Percentiles rank a stretch among this genome's conserved stretches.
These are phyloP conservation scores for Byssoonygena ceratinophila DNA, from an alignment of 2,329 filamentous ascomycete genomes.

Conservation along the genomic window DNA sequence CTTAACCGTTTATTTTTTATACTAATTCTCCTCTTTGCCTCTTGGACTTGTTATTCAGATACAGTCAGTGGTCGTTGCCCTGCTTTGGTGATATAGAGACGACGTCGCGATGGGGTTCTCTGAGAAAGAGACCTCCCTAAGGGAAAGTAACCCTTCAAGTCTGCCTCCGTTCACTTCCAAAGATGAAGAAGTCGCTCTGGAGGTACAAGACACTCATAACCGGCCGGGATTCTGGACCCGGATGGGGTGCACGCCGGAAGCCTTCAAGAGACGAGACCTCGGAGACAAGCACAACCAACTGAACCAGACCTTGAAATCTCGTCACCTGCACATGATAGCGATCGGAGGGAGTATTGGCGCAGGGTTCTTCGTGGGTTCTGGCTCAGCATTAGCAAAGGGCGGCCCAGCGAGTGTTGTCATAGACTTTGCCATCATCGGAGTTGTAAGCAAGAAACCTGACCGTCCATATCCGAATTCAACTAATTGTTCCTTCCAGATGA, in stretches of 20 bases:
- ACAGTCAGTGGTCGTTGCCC: neutral
- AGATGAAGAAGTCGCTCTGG: conserved; percentile 10
- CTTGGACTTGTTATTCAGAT: neutral
- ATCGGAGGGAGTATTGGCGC: conserved; percentile 24
- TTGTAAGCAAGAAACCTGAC: conserved; percentile 13
- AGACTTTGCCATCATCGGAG: conserved; percentile 45
- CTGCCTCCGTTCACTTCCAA: conserved; percentile 4
- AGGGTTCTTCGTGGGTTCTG: conserved; percentile 35
- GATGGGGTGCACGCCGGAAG: conserved; percentile 30
- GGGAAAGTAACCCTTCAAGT: neutral
- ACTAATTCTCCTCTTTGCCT: neutral
- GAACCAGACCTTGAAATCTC: conserved; percentile 24
- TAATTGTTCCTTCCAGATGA: conserved; percentile 34
- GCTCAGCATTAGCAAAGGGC: conserved; percentile 29
- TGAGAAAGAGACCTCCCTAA: conserved; percentile 1
- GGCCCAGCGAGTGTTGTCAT: conserved; percentile 32
- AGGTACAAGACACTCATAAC: neutral
- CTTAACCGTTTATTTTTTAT: too few species aligned
- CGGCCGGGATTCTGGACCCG: conserved; percentile 28
- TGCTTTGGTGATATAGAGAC: neutral
- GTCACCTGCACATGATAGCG: conserved; percentile 34
- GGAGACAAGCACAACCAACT: conserved; percentile 19
- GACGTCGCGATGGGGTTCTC: neutral
- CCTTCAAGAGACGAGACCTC: conserved; percentile 28
- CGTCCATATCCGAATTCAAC: neutral